Percentiles rank a stretch among this genome's conserved stretches.
Conservation (phyloP, 106 monocot species). For the Narthecium ossifragum region DNA sequence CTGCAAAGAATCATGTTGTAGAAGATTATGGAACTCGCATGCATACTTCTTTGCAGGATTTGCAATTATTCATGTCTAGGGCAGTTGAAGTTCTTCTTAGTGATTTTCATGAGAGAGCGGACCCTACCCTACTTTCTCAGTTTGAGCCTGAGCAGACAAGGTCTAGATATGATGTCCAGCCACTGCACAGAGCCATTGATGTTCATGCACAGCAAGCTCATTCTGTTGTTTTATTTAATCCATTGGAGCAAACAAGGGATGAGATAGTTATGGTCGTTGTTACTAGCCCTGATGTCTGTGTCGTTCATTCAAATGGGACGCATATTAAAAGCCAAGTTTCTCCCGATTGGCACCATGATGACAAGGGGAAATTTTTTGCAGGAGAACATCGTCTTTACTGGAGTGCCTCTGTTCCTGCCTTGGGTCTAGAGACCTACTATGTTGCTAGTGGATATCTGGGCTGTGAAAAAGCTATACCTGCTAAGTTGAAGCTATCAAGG, state of each 20-base stretch:
- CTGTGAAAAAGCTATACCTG: conserved; percentile 63
- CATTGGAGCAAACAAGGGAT: conserved; percentile 77
- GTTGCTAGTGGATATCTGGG: conserved; percentile 35
- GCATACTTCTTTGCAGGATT: conserved; percentile 78
- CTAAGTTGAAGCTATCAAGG: conserved; percentile 42
- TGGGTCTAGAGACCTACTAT: conserved; percentile 91
- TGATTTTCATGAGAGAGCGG: conserved; percentile 54
- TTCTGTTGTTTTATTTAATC: conserved; percentile 73
- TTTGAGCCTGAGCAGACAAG: conserved; percentile 80
- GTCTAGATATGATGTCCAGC: conserved; percentile 85
- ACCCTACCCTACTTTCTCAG: conserved; percentile 46
- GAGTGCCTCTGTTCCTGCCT: conserved; percentile 81
- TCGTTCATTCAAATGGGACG: conserved; percentile 63
- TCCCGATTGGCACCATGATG: conserved; percentile 67
- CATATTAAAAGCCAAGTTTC: conserved; percentile 74
- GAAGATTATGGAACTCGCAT: conserved; percentile 86
- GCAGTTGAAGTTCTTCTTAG: conserved; percentile 72
- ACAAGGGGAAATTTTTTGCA: conserved; percentile 29
- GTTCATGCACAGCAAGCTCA: conserved; percentile 31
- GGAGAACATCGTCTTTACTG: conserved; percentile 84
- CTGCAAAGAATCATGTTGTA: conserved; percentile 91
- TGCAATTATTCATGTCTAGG: conserved; percentile 83
- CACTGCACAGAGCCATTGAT: conserved; percentile 56
- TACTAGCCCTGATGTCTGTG: conserved; percentile 52
- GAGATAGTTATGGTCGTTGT: conserved; percentile 86